Percentiles rank a stretch among this genome's conserved stretches.
These are phyloP conservation scores for Collariella sp. DNA, from an alignment of 495 filamentous ascomycete species.

Conservation along the genomic window DNA sequence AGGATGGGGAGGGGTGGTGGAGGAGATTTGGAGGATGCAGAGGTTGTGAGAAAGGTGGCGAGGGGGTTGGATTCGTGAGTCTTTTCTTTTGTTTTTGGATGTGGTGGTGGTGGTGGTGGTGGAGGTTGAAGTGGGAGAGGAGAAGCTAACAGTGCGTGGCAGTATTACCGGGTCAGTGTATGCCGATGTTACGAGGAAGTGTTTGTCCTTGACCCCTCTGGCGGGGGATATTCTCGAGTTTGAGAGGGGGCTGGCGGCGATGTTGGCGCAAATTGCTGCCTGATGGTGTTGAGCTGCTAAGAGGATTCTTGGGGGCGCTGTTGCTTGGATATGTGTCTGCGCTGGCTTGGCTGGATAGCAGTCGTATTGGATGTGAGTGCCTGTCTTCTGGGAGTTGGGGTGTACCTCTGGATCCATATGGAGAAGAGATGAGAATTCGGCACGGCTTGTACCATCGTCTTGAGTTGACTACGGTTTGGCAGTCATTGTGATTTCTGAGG, in stretches of 20 bases:
- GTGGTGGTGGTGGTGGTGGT: neutral
- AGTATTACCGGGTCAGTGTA: slow-evolving; percentile 9
- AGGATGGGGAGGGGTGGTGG: neutral
- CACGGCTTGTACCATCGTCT: too few species aligned
- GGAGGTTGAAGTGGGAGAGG: neutral
- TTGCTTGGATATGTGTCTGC: too few species aligned
- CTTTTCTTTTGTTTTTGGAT: neutral
- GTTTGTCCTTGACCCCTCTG: neutral
- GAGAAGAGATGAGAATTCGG: too few species aligned
- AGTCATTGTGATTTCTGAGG: too few species aligned
- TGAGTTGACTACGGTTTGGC: too few species aligned
- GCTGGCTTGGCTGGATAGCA: too few species aligned
- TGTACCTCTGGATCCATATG: too few species aligned
- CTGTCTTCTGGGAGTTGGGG: too few species aligned
- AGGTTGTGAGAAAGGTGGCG: slow-evolving; percentile 1
- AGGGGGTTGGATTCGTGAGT: slow-evolving; percentile 11
- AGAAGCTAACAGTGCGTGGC: neutral
- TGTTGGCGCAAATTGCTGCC: slow-evolving; percentile 4
- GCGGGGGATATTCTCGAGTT: slow-evolving; percentile 2
- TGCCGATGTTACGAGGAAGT: slow-evolving; percentile 8
- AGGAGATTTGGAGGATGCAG: slow-evolving; percentile 7
- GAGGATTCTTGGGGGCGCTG: too few species aligned
- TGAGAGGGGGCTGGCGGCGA: slow-evolving; percentile 4
- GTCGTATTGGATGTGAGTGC: too few species aligned
- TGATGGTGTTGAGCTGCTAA: neutral